Base-by-base conservation (phyloP, 2,329 filamentous ascomycete species). In the Cladophialophora exuberans region DNA sequence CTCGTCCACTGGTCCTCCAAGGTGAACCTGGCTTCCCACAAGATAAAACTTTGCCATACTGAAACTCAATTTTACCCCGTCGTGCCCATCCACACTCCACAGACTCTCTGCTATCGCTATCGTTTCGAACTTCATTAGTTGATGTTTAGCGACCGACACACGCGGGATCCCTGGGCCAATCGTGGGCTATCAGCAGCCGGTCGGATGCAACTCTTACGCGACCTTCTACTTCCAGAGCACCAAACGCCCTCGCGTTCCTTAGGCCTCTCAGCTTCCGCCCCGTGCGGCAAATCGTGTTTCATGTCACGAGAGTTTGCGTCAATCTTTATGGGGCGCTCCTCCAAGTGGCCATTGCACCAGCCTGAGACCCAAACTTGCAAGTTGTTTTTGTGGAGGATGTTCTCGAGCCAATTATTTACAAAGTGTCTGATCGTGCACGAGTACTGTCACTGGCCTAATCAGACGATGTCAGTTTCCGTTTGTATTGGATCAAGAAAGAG, bases 261-360 rank as follows among this genome's bases (percentile, higher is more conserved):
- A 33, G 26, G 22, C 42, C 43, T 42, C 43, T 38, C 23, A 22
- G 6, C 15, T 31, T 31, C n/a, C 36, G 36, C 54, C 54, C 46
- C 13, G 15, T 60, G 58, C 58, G 58, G 58, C 58, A 60, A 52
- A 50, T 36, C 39, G 42, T 54, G 58, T 60, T 60, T 60, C 58
- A 60, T 50, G 9, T 54, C 26, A 20, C 54, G 30, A 22, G 47
- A 38, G 49, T 35, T 41, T 56, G 49, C 53, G 52, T 54, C 48
- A 46, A 50, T 47, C 36, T 18, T n/a, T 13, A 31, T n/a, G 20
- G 20, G 17, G 18, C 23, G 26, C 17, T 25, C 9, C 20, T 42
- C 17, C 35, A 10, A 39, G 17, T 7, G 35, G 13, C 9, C 22
- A 20, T 39, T 15, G 15, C n/a, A n/a, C n/a, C n/a, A n/a, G n/a